Percentiles rank a stretch among this genome's conserved stretches.
Conservation (phyloP, 1,284 basidiomycete species). For the Microbotryum silenes-acaulis region DNA sequence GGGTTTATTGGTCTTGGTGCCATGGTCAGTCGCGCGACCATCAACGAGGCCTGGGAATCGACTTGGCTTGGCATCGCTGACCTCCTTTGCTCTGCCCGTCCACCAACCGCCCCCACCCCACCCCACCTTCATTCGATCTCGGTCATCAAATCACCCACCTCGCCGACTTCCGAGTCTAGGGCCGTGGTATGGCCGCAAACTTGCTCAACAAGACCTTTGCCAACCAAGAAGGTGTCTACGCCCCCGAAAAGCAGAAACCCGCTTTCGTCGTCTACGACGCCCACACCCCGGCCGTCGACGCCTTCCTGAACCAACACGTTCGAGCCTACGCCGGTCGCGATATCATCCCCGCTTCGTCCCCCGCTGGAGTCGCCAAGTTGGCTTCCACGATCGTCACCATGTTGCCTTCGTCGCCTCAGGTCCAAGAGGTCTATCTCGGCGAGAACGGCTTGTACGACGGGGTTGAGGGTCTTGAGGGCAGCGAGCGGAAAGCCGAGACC, state of each 20-base stretch:
- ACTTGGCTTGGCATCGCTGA: too few relatives aligned
- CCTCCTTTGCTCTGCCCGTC: too few relatives aligned
- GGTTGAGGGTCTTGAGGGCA: constrained; percentile 17
- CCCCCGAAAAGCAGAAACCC: constrained; percentile 21
- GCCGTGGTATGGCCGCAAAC: constrained; percentile 73
- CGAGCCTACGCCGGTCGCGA: constrained; percentile 33
- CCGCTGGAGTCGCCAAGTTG: constrained; percentile 42
- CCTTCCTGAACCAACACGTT: constrained; percentile 49
- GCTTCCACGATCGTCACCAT: constrained; percentile 46
- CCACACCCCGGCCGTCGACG: constrained; percentile 51
- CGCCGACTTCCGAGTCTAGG: constrained; percentile 48
- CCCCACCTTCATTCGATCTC: not conserved
- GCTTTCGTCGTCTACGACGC: constrained; percentile 70
- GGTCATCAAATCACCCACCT: not conserved
- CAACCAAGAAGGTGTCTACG: constrained; percentile 12
- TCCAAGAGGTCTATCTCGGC: constrained; percentile 43
- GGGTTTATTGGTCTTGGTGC: constrained; percentile 68
- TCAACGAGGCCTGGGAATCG: not conserved
- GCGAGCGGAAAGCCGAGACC: constrained; percentile 40
- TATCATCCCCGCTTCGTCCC: constrained; percentile 37
- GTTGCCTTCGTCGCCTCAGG: constrained; percentile 46
- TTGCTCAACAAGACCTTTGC: constrained; percentile 42
- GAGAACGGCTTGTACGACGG: constrained; percentile 25
- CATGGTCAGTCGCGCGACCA: not conserved
- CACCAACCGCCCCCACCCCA: not conserved